These are phyloP conservation scores for Trypethelium eluteriae DNA, from an alignment of 495 filamentous ascomycete genomes.

Conservation along the genomic window DNA sequence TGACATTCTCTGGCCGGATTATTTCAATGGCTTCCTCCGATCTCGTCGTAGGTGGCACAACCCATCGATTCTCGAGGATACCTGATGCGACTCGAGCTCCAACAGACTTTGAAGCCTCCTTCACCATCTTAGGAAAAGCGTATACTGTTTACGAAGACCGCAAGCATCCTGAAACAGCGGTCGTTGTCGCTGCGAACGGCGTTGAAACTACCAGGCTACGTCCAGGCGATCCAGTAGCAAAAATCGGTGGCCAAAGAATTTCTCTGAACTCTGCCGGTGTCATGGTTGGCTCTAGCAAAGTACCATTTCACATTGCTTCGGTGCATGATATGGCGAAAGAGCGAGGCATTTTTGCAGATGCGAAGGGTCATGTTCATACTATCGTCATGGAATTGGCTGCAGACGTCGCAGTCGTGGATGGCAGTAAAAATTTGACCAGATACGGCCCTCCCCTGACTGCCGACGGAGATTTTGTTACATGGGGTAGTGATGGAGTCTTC, in stretches of 20 bases:
- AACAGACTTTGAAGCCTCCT: background rate
- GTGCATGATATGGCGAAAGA: background rate
- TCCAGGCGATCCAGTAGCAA: background rate
- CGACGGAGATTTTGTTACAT: background rate
- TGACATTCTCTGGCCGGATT: background rate
- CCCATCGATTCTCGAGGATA: background rate
- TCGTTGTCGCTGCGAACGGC: background rate
- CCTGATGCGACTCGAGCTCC: background rate
- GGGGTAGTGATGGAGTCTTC: background rate
- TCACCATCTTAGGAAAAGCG: background rate
- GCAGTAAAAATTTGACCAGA: background rate
- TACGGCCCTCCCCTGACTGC: background rate
- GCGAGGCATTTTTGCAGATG: background rate
- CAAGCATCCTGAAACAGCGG: background rate
- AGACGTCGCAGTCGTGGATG: background rate
- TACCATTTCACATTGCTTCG: background rate
- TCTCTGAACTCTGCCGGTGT: background rate
- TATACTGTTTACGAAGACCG: background rate
- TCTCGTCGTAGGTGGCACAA: background rate
- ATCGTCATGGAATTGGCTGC: background rate
- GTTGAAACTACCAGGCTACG: background rate
- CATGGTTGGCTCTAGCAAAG: background rate
- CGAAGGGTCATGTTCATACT: background rate
- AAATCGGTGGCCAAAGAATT: background rate
- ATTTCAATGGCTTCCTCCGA: background rate